Conservation (phyloP, 2,329 filamentous ascomycete species). For the Fusarium humuli region DNA sequence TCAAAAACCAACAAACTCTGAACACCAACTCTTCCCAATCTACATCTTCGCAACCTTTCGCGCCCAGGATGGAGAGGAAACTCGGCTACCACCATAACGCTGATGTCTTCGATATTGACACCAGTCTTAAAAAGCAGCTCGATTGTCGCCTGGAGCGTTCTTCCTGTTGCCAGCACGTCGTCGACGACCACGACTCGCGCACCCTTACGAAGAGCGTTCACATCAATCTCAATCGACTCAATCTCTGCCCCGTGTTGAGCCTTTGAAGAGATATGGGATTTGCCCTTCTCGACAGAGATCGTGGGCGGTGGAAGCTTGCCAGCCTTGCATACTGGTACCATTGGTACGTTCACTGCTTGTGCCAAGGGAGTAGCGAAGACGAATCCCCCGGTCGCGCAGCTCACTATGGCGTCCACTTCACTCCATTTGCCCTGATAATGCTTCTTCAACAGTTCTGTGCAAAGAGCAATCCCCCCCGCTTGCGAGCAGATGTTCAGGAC, state of each 20-base stretch:
- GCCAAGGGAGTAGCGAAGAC: slow-evolving; percentile 66
- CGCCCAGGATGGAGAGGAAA: slow-evolving; percentile 65
- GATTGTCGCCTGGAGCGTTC: slow-evolving; percentile 66
- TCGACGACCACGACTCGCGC: slow-evolving; percentile 65
- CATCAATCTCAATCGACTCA: slow-evolving; percentile 63
- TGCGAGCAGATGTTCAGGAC: slow-evolving; percentile 67
- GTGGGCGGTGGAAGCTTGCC: slow-evolving; percentile 70
- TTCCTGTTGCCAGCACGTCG: slow-evolving; percentile 68
- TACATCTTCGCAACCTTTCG: slow-evolving; percentile 56
- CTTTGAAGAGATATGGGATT: slow-evolving; percentile 67
- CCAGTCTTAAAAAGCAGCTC: slow-evolving; percentile 59
- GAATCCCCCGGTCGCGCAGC: slow-evolving; percentile 69
- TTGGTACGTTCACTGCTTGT: slow-evolving; percentile 52
- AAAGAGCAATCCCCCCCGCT: slow-evolving; percentile 62
- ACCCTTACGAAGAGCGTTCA: slow-evolving; percentile 54
- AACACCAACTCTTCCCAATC: slow-evolving; percentile 63
- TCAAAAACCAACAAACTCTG: slow-evolving; percentile 63
- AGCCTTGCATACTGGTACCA: slow-evolving; percentile 65
- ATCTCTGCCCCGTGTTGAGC: slow-evolving; percentile 38
- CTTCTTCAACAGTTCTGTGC: slow-evolving; percentile 60
- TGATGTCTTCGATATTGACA: slow-evolving; percentile 55
- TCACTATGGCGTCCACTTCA: slow-evolving; percentile 58
- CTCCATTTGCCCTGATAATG: slow-evolving; percentile 62
- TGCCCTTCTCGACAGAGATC: slow-evolving; percentile 58
- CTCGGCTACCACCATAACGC: slow-evolving; percentile 66